Percentiles rank a stretch among this genome's conserved stretches.
Evolutionary conservation across 768 basidiomycete genomes (phyloP).

Genomic region (Phylloporus scabripes): DNA sequence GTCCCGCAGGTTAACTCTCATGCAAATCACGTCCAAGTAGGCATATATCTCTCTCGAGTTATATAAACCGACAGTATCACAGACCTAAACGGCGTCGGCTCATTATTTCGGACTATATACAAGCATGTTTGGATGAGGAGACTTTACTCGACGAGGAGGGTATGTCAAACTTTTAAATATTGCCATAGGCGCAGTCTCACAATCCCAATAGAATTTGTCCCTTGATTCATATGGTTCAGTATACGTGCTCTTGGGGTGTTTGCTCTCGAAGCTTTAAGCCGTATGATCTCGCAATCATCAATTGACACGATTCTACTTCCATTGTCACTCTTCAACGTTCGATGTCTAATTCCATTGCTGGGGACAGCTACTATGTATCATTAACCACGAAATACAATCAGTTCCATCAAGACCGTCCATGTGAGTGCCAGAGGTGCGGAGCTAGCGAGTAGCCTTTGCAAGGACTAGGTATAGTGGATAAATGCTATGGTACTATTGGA

Average conservation of each 20-base stretch:
- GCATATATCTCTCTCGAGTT: constrained; percentile 18
- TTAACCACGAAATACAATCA: not conserved
- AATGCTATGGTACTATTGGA: too few species aligned
- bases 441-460: too few species aligned
- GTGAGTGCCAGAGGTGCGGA: too few species aligned
- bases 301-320: too few species aligned
- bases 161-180: constrained; percentile 4
- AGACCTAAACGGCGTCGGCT: constrained; percentile 81
- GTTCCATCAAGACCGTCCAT: too few species aligned
- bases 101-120: constrained; percentile 71
- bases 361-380: not conserved
- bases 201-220: constrained; percentile 20
- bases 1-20: constrained; percentile 64
- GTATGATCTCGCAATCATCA: too few species aligned
- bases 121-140: constrained; percentile 74
- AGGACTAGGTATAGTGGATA: too few species aligned
- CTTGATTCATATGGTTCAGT: constrained; percentile 8
- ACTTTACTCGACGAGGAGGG: constrained; percentile 85
- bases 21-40: constrained; percentile 67
- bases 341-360: too few species aligned
- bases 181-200: not conserved
- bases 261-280: not conserved
- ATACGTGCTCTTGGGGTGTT: not conserved
- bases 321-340: too few species aligned
- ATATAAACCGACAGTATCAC: constrained; percentile 10